phyloP scores from a whole-genome alignment of 106 monocot species.

The Dendrobium officinale region DNA sequence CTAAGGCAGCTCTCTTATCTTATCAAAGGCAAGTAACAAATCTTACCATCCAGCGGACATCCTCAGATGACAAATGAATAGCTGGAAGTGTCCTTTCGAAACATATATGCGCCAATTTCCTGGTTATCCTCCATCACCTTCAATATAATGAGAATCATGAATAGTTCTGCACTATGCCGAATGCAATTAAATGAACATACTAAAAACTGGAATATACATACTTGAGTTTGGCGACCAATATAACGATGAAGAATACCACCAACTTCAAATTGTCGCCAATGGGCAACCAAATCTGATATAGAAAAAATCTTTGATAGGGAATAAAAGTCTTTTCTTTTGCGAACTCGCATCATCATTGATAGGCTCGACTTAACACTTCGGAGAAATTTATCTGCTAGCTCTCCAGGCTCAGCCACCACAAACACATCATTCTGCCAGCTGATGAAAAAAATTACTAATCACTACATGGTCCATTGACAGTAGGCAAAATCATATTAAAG shows the following conservation, averaged over 20 bases:
- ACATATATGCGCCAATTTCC: slow-evolving; percentile 98
- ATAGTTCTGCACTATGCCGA: not conserved
- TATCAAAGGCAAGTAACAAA: not conserved
- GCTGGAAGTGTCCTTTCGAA: slow-evolving; percentile 88
- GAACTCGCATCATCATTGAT: slow-evolving; percentile 41
- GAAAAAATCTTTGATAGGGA: slow-evolving; percentile 47
- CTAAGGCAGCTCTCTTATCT: too few relatives aligned
- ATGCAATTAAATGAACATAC: slow-evolving; percentile 1
- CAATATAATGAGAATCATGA: not conserved
- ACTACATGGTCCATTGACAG: not conserved
- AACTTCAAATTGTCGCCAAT: slow-evolving; percentile 71
- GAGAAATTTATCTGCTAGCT: slow-evolving; percentile 89
- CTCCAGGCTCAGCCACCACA: slow-evolving; percentile 97
- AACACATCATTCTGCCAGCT: slow-evolving; percentile 99
- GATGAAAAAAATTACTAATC: slow-evolving; percentile 1
- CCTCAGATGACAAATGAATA: slow-evolving; percentile 82
- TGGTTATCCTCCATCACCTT: slow-evolving; percentile 99
- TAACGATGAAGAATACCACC: slow-evolving; percentile 91
- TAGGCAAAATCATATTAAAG: not conserved
- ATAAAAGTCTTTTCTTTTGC: slow-evolving; percentile 40
- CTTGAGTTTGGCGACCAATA: slow-evolving; percentile 96
- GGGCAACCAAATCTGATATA: slow-evolving; percentile 70
- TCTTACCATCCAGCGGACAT: slow-evolving; percentile 94
- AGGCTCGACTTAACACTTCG: slow-evolving; percentile 71
- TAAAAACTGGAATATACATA: slow-evolving; percentile 17